These are phyloP conservation scores for Sugiyamaella qingdaonensis DNA, from an alignment of 805 yeast species.

Conservation along the genomic window DNA sequence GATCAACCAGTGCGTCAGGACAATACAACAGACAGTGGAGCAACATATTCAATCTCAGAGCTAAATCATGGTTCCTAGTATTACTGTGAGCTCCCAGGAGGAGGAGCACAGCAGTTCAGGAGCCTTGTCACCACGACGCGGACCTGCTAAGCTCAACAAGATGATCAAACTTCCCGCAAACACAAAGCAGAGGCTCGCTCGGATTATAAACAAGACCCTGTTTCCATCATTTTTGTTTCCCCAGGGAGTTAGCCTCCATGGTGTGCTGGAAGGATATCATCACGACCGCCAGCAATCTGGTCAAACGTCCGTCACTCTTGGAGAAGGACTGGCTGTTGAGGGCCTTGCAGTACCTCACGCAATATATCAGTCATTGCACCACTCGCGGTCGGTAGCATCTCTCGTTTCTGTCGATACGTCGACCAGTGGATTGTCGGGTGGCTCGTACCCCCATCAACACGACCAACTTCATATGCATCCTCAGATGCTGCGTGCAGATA, in stretches of 20 bases:
- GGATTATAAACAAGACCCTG: conserved; percentile 12
- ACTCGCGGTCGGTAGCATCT: conserved; percentile 8
- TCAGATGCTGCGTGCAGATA: neutral
- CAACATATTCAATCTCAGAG: too few species aligned
- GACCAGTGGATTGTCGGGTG: neutral
- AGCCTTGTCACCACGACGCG: neutral
- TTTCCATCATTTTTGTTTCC: conserved; percentile 14
- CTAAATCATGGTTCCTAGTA: neutral
- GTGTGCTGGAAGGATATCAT: neutral
- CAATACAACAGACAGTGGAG: too few species aligned
- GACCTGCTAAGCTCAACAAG: conserved; percentile 5
- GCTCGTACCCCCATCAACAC: neutral
- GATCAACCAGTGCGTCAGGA: too few species aligned
- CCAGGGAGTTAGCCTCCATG: neutral
- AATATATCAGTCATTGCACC: conserved; percentile 6
- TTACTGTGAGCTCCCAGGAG: neutral
- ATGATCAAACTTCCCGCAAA: conserved; percentile 11
- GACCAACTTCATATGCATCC: neutral
- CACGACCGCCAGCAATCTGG: neutral
- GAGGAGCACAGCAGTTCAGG: neutral
- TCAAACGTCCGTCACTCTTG: neutral
- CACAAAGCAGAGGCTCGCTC: conserved; percentile 11
- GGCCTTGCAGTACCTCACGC: conserved; percentile 7
- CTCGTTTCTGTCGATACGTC: neutral
- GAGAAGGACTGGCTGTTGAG: neutral